Percentiles rank a stretch among this genome's conserved stretches.
Conservation (phyloP, 345 rosid species). For the Eutrema japonicum region DNA sequence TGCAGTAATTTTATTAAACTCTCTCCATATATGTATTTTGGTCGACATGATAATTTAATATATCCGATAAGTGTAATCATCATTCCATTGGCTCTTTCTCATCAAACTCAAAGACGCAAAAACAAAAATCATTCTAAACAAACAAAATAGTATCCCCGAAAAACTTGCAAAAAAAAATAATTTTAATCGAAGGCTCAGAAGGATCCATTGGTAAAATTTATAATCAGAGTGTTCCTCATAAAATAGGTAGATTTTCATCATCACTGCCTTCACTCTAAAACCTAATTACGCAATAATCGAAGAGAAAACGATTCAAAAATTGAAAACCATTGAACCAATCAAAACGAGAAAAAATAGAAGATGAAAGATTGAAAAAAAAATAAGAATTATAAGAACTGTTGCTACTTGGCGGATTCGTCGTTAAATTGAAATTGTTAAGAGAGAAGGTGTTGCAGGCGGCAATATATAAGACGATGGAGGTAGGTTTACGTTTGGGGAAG, state of each 20-base stretch:
- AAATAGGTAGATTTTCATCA: conserved; percentile 49
- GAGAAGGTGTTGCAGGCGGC: background rate
- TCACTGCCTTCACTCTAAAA: conserved; percentile 37
- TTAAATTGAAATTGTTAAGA: background rate
- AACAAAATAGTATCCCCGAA: no score
- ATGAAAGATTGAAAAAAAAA: background rate
- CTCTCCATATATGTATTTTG: conserved; percentile 19
- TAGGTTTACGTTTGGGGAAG: conserved; percentile 17
- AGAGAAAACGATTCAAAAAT: background rate
- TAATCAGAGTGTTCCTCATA: conserved; percentile 40
- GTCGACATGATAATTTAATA: conserved; percentile 53
- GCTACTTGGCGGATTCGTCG: background rate
- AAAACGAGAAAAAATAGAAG: no score
- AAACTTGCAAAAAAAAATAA: no score
- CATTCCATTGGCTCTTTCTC: conserved; percentile 30
- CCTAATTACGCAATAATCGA: background rate
- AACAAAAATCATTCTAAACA: background rate
- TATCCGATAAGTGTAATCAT: conserved; percentile 47
- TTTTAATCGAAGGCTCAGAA: conserved; percentile 45
- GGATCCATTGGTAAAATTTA: conserved; percentile 49
- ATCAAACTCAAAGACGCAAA: background rate
- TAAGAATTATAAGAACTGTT: background rate
- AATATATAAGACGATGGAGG: conserved; percentile 24
- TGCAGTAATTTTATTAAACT: no score
- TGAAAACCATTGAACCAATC: background rate